Evolutionary conservation across 2,329 filamentous ascomycete genomes (phyloP), one percentile per base, ranked within the genome.

Genomic region (Botrytis hyacinthi): DNA sequence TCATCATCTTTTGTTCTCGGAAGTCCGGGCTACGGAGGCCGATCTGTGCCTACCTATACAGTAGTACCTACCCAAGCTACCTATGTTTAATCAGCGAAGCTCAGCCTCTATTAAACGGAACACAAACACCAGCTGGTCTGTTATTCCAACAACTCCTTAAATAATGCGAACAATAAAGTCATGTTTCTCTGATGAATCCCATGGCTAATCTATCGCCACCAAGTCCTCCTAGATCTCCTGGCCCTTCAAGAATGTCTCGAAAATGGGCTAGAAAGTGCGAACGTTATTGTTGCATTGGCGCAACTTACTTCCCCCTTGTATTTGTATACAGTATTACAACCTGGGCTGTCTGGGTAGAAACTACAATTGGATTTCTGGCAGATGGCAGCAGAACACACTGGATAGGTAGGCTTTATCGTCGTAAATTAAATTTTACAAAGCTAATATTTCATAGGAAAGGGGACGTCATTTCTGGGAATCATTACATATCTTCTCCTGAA

Each of bases 321-420:
- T 97, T 98, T 81, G 93, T 98, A 74, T 98, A 97, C 80, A 88
- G 92, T 73, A 83, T 98, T 77, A 95, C 94, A n/a, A 92, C 92
- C 18, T 99, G 96, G 96, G 95, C 94, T 3, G 89, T 92, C n/a
- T 98, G 92, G 87, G 94, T 97, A 14, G 88, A 95, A 78, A 87
- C 92, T 66, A 90, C 86, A 73, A 92, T 97, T 74, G 92, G 93
- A 70, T 86, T 87, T 42, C 84, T 83, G 70, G 84, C 86, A 32
- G 83, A 84, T 44, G 70, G 70, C 18, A 72, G 70, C 9, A 85
- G 86, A 73, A 87, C 84, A 68, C 81, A 81, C 26, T 90, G 88
- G 87, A 85, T 88, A 79, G 89, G 89, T 90, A 84, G 66, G 85
- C 68, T 26, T 59, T 35, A 35, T 61, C 51, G 46, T 59, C 60